phyloP scores from a whole-genome alignment of 176 grass and related monocot species.

The Melocanna baccifera region DNA sequence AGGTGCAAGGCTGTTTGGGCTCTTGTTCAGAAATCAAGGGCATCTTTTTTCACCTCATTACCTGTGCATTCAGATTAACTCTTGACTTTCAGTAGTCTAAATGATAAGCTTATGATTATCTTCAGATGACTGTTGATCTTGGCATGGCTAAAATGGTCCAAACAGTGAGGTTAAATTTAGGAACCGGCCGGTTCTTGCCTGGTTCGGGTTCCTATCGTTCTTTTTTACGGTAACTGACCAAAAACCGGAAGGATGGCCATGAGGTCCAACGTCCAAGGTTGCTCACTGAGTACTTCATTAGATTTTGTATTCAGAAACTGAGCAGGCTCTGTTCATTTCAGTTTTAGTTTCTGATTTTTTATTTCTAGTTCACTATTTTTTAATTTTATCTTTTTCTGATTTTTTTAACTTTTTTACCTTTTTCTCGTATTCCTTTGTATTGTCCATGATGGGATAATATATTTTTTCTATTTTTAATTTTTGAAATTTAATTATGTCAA shows the following conservation, averaged over 20 bases:
- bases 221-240: not conserved
- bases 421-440: too few relatives aligned
- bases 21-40: conserved; percentile 43
- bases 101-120: conserved; percentile 23
- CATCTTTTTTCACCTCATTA: conserved; percentile 13
- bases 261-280: not conserved
- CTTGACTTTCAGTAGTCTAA: not conserved
- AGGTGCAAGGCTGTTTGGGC: conserved; percentile 19
- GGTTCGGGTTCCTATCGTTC: not conserved
- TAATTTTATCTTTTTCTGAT: too few relatives aligned
- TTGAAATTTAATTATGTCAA: too few relatives aligned
- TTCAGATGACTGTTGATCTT: not conserved
- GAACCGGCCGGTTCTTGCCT: not conserved
- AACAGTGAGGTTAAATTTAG: not conserved
- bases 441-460: too few relatives aligned
- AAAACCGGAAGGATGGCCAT: not conserved
- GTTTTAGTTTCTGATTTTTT: too few relatives aligned
- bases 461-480: too few relatives aligned
- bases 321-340: too few relatives aligned
- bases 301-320: conserved; percentile 16
- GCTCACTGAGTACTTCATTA: not conserved
- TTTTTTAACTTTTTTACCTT: too few relatives aligned
- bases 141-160: not conserved
- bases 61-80: conserved; percentile 5
- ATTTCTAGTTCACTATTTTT: too few relatives aligned